Evolutionary conservation across 345 rosid species (phyloP).

Genomic region (Salix exigua): DNA sequence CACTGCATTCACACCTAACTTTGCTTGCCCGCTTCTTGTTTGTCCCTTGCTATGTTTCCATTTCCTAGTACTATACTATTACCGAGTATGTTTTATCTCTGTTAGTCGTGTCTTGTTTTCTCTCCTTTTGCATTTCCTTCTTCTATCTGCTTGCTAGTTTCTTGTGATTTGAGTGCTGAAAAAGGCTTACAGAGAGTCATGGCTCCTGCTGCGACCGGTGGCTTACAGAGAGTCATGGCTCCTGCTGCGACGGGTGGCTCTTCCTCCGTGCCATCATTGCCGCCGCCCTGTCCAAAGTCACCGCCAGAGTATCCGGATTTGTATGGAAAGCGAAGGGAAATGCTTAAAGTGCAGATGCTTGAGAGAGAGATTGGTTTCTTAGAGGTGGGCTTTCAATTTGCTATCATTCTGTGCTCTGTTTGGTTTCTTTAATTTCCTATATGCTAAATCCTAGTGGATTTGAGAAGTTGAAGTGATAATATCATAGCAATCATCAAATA

Average conservation of each 20-base stretch:
- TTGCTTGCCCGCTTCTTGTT: constrained; percentile 35
- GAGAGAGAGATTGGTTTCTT: constrained; percentile 89
- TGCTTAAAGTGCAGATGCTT: constrained; percentile 80
- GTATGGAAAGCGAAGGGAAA: constrained; percentile 78
- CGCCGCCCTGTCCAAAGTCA: constrained; percentile 70
- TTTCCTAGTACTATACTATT: not conserved
- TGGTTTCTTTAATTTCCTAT: not conserved
- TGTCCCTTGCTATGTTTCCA: constrained; percentile 10
- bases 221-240: not conserved
- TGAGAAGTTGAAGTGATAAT: not conserved
- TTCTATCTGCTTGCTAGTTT: not conserved
- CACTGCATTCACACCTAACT: constrained; percentile 22
- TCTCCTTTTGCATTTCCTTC: too few relatives aligned
- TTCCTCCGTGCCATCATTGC: constrained; percentile 21
- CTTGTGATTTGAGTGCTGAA: not conserved
- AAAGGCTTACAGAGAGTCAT: not conserved
- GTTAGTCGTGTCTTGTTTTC: not conserved
- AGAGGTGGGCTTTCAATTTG: constrained; percentile 51
- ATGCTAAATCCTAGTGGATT: not conserved
- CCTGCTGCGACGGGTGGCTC: not conserved
- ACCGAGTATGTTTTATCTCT: too few relatives aligned
- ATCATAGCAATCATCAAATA: not conserved
- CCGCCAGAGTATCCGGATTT: constrained; percentile 96
- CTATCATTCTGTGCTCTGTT: not conserved
- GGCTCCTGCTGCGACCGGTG: not conserved